Conservation (phyloP, 139 green algal species). For the Auxenochlorella pyrenoidosa region DNA sequence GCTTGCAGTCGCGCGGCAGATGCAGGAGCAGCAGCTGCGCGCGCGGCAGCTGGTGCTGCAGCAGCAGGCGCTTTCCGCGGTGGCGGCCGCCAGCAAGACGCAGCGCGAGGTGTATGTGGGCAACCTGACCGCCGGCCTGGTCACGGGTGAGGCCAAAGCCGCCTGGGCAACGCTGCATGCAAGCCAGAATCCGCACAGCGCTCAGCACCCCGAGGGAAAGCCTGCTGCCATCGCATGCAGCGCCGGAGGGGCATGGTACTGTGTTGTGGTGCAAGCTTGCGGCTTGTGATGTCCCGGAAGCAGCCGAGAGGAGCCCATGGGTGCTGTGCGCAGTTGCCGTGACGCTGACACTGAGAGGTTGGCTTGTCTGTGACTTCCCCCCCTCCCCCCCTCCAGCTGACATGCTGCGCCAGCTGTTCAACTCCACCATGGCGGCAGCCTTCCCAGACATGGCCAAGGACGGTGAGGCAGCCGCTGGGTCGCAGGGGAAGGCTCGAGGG, state of each 20-base stretch:
- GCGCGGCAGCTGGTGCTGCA: conserved; percentile 83
- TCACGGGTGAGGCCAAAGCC: conserved; percentile 51
- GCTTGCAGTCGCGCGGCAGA: conserved; percentile 58
- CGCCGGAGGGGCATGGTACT: no score
- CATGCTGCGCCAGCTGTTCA: conserved; percentile 82
- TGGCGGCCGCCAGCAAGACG: conserved; percentile 76
- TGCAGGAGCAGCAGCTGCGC: conserved; percentile 85
- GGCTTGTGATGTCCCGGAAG: no score
- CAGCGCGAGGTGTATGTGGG: conserved; percentile 87
- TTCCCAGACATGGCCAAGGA: conserved; percentile 62
- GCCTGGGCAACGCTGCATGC: no score
- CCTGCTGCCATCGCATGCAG: no score
- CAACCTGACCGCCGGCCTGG: conserved; percentile 75
- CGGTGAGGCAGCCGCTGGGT: background rate
- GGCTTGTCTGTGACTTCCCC: background rate
- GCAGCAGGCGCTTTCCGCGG: conserved; percentile 79
- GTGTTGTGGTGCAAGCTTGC: no score
- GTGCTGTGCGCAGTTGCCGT: no score
- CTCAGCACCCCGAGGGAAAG: no score
- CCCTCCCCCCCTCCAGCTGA: conserved; percentile 33
- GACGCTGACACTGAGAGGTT: no score
- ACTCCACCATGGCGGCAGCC: conserved; percentile 73
- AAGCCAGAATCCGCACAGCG: no score
- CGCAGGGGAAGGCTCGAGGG: no score
- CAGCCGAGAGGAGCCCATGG: no score